Conservation (phyloP, 495 filamentous ascomycete genomes). For the Penicillium subrubescens region DNA sequence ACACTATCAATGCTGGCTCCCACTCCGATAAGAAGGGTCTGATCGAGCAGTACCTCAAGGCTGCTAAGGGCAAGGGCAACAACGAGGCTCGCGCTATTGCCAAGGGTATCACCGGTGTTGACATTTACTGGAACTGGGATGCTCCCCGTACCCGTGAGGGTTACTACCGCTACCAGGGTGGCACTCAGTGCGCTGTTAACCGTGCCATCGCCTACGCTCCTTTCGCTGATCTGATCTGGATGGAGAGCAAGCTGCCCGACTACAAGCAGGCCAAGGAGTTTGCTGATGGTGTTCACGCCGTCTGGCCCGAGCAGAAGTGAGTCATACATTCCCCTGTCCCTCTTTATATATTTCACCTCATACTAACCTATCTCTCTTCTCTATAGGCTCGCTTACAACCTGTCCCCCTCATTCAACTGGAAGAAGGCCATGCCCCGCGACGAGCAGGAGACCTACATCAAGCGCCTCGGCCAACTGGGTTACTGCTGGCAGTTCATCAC, state of each 20-base stretch:
- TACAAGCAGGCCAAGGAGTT: slow-evolving; percentile 92
- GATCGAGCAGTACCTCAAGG: slow-evolving; percentile 62
- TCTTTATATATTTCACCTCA: not conserved
- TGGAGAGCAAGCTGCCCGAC: slow-evolving; percentile 97
- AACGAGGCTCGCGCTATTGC: slow-evolving; percentile 81
- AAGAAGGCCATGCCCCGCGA: slow-evolving; percentile 91
- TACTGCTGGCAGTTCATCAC: slow-evolving; percentile 99
- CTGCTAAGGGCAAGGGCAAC: slow-evolving; percentile 82
- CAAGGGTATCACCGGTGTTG: slow-evolving; percentile 74
- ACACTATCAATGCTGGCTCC: slow-evolving; percentile 69
- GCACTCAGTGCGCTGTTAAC: slow-evolving; percentile 90
- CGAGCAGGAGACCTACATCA: slow-evolving; percentile 97
- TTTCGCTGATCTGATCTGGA: slow-evolving; percentile 96
- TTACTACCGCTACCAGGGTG: slow-evolving; percentile 89
- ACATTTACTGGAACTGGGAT: slow-evolving; percentile 94
- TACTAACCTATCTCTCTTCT: not conserved
- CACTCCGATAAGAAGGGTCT: slow-evolving; percentile 69
- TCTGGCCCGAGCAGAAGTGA: slow-evolving; percentile 95
- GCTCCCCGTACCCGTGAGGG: slow-evolving; percentile 87
- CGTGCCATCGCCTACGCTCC: slow-evolving; percentile 90
- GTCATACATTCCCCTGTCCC: slow-evolving; percentile 26
- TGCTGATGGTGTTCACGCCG: slow-evolving; percentile 88
- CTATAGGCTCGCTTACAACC: slow-evolving; percentile 85
- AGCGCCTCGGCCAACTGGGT: slow-evolving; percentile 79
- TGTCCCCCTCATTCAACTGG: slow-evolving; percentile 99